Base-by-base conservation (phyloP, 2,329 filamentous ascomycete genomes). In the Claviceps quebecensis region DNA sequence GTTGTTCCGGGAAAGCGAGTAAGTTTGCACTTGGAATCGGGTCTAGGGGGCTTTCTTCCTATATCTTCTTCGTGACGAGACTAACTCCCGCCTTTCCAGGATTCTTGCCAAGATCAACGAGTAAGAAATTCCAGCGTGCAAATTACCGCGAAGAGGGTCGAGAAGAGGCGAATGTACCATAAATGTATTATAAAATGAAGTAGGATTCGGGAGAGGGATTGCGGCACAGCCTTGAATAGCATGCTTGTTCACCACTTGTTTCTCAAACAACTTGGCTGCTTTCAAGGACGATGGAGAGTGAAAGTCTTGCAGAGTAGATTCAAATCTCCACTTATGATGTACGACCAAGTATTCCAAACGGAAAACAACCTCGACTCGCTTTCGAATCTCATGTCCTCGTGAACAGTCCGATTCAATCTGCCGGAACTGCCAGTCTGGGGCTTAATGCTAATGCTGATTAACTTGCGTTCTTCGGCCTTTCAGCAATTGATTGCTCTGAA, bases 41-140 rank as follows among this genome's bases (percentile, higher is more conserved):
- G n/a, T 22, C 17, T 14, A 46, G 16, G 5, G 23, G 23, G 7
- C 14, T 9, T 1, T 45, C 7, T 36, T 34, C 43, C 9, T 34
- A 11, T 8, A 17, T 41, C 8, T 41, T 41, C 39, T 41, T 46
- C 9, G 7, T 14, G 8, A 36, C 11, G 7, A 23, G 3, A 26
- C 45, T 47, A 47, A 47, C 9, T 13, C 7, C 6, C 7, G 5
- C 23, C 29, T 29, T 34, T n/a, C 11, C 22, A 96, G 91, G 70
- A 87, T 98, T 61, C 82, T 98, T 55, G 93, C 93, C 70, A 98
- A 97, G 85, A 95, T 98, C 80, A 95, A 88, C 74, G 91, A 97
- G 79, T 95, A 77, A 63, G 59, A n/a, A 46, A 16, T 59, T 61
- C 57, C 59, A 55, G 51, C 57, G 38, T 16, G 34, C 52, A 36